Conservation (phyloP, 305 asterid genomes). For the Fraxinus velutina region DNA sequence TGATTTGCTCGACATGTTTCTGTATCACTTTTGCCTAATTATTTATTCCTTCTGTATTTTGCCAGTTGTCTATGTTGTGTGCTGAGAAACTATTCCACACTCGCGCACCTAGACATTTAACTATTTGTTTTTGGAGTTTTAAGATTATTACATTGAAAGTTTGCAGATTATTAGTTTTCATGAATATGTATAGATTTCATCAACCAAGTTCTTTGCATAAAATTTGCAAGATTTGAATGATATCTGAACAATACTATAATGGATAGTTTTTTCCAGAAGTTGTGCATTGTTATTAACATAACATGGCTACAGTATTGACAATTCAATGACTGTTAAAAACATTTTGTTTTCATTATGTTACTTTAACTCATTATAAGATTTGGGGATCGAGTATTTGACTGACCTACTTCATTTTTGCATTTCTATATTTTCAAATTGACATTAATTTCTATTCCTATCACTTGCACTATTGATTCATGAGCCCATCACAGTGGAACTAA, state of each 20-base stretch:
- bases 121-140: background rate
- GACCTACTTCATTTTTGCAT: background rate
- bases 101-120: background rate
- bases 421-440: constrained; percentile 5
- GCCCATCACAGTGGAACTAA: background rate
- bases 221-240: background rate
- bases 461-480: background rate
- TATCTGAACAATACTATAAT: background rate
- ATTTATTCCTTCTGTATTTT: background rate
- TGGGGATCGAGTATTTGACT: background rate
- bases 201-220: background rate
- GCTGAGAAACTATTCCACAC: background rate
- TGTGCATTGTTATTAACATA: background rate
- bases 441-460: constrained; percentile 6
- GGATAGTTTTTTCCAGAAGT: background rate
- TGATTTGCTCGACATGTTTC: background rate
- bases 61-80: constrained; percentile 8
- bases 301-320: background rate
- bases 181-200: constrained; percentile 8
- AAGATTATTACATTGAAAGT: background rate
- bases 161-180: background rate
- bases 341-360: background rate
- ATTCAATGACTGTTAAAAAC: constrained; percentile 2
- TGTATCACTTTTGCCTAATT: background rate
- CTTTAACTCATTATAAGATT: background rate